These are phyloP conservation scores for Ailanthus altissimus DNA, from an alignment of 345 rosid species.

Conservation along the genomic window DNA sequence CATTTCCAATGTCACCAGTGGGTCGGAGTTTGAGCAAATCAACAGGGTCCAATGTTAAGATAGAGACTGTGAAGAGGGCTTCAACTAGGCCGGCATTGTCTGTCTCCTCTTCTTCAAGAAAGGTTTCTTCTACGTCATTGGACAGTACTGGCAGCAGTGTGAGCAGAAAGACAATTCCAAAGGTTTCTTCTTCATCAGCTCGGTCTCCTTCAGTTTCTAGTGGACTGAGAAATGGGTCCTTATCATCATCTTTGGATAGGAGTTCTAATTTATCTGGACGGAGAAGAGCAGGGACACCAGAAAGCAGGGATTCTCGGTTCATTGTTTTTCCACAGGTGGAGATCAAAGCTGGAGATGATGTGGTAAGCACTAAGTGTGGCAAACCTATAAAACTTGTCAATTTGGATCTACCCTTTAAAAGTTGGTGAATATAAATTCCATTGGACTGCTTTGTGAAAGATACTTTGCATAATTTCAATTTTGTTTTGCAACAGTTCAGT, in stretches of 20 bases:
- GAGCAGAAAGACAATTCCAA: slow-evolving; percentile 57
- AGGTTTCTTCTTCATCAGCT: slow-evolving; percentile 63
- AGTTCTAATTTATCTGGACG: slow-evolving; percentile 70
- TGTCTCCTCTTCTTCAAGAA: slow-evolving; percentile 55
- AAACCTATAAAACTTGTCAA: slow-evolving; percentile 7
- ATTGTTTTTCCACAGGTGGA: slow-evolving; percentile 96
- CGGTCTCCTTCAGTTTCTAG: slow-evolving; percentile 70
- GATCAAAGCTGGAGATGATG: slow-evolving; percentile 83
- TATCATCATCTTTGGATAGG: slow-evolving; percentile 64
- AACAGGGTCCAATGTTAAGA: slow-evolving; percentile 48
- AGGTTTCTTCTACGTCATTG: slow-evolving; percentile 55
- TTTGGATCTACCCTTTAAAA: not conserved
- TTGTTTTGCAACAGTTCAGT: not conserved
- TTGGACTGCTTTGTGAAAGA: not conserved
- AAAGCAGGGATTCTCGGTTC: slow-evolving; percentile 70
- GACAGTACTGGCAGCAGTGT: slow-evolving; percentile 64
- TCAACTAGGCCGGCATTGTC: slow-evolving; percentile 50
- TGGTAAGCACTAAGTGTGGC: slow-evolving; percentile 58
- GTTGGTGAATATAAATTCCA: not conserved
- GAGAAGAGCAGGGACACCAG: slow-evolving; percentile 60
- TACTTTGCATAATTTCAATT: not conserved
- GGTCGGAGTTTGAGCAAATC: slow-evolving; percentile 55
- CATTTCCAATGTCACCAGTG: slow-evolving; percentile 46
- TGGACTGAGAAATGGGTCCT: slow-evolving; percentile 60
- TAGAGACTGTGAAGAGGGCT: slow-evolving; percentile 48